Evolutionary conservation across 2,329 filamentous ascomycete genomes (phyloP).

Genomic region (Coccinonectria pachysandricola): DNA sequence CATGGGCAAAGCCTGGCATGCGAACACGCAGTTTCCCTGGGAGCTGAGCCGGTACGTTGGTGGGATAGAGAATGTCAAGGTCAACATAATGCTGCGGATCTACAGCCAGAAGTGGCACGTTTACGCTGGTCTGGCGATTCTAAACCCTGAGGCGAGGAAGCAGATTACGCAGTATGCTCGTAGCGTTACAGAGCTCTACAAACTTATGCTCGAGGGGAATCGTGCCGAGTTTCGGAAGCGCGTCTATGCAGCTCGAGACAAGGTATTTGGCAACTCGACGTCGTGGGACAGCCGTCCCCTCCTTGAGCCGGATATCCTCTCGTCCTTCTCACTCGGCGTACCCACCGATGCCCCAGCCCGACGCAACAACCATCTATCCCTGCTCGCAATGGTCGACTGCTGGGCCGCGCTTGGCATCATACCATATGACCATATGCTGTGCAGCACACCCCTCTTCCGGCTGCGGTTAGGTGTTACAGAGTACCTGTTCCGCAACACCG

Average conservation of each 20-base stretch:
- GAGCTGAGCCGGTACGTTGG: conserved; percentile 91
- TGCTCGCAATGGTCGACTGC: conserved; percentile 96
- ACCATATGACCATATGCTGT: conserved; percentile 99
- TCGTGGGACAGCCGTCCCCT: conserved; percentile 55
- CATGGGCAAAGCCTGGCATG: conserved; percentile 97
- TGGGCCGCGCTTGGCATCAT: conserved; percentile 92
- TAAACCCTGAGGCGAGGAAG: conserved; percentile 83
- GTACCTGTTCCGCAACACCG: conserved; percentile 78
- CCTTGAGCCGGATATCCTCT: conserved; percentile 73
- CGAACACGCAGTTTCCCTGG: conserved; percentile 93
- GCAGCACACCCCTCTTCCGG: conserved; percentile 92
- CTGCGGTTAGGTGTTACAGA: conserved; percentile 97
- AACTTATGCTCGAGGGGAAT: conserved; percentile 87
- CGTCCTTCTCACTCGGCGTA: conserved; percentile 76
- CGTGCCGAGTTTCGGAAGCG: conserved; percentile 61
- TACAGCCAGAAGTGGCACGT: conserved; percentile 99
- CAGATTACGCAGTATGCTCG: conserved; percentile 93
- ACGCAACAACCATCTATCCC: conserved; percentile 86
- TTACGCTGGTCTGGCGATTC: conserved; percentile 90
- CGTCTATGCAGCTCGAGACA: conserved; percentile 54
- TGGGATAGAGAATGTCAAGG: conserved; percentile 98
- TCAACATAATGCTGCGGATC: conserved; percentile 94
- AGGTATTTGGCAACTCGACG: conserved; percentile 63
- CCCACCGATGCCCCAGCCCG: conserved; percentile 47
- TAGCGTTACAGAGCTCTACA: conserved; percentile 88